A percentile compares a stretch with the other conserved stretches of the same genome.
Conservation (phyloP, 306 rosid species). For the Dalbergia oliveri region DNA sequence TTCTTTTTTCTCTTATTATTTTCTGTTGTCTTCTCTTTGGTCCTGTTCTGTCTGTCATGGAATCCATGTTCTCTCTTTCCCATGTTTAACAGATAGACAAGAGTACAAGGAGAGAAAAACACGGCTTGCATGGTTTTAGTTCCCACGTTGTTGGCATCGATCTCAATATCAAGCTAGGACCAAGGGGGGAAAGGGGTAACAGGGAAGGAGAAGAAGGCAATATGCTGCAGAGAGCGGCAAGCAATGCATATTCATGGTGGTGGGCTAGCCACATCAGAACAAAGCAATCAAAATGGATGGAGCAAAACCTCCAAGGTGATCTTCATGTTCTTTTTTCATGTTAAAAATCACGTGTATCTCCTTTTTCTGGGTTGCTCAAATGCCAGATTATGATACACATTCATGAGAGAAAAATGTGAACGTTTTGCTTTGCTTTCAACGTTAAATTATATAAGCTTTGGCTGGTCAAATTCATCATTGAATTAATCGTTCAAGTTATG, state of each 20-base stretch:
- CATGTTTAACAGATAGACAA: slow-evolving; percentile 35
- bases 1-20: background rate
- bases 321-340: slow-evolving; percentile 16
- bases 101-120: slow-evolving; percentile 38
- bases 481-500: slow-evolving; percentile 11
- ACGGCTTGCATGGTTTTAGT: slow-evolving; percentile 51
- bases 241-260: slow-evolving; percentile 99
- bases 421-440: background rate
- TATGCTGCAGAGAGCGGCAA: slow-evolving; percentile 99
- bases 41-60: slow-evolving; percentile 39
- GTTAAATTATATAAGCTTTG: background rate
- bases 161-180: slow-evolving; percentile 31
- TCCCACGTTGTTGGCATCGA: slow-evolving; percentile 30
- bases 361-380: background rate
- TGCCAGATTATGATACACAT: background rate
- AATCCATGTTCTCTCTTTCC: slow-evolving; percentile 60
- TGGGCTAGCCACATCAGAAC: slow-evolving; percentile 99
- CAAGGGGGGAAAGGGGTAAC: slow-evolving; percentile 21
- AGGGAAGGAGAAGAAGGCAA: slow-evolving; percentile 10
- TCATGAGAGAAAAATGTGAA: too few relatives aligned
- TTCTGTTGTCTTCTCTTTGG: slow-evolving; percentile 18
- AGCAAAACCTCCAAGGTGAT: slow-evolving; percentile 88
- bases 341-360: background rate
- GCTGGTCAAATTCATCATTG: slow-evolving; percentile 4
- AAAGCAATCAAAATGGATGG: slow-evolving; percentile 99